Percentiles rank a stretch among this genome's conserved stretches.
These are phyloP conservation scores for Saccharomycopsis hybrid DNA, from an alignment of 1,139 yeast genomes.

Conservation along the genomic window DNA sequence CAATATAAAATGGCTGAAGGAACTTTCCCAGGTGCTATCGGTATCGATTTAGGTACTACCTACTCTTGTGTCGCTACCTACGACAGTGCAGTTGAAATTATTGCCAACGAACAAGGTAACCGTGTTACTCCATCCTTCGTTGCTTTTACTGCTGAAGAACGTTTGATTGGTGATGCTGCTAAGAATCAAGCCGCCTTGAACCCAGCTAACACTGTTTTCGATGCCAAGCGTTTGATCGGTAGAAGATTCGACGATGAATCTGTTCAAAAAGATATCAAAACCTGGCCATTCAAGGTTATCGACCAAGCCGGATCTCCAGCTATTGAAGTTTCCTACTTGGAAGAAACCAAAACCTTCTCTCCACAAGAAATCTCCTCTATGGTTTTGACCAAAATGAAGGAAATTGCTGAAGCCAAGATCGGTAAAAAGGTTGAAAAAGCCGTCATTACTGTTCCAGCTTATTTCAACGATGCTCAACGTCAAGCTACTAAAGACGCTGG, in stretches of 20 bases:
- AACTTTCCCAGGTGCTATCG: conserved; percentile 99
- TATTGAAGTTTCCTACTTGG: conserved; percentile 90
- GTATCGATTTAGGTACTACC: conserved; percentile 99
- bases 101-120: conserved; percentile 99
- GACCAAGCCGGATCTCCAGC: conserved; percentile 83
- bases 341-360: conserved; percentile 88
- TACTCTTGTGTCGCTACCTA: conserved; percentile 97
- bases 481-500: conserved; percentile 99
- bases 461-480: conserved; percentile 96
- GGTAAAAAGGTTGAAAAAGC: conserved; percentile 94
- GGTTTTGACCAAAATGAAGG: conserved; percentile 97
- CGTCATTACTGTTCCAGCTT: conserved; percentile 94
- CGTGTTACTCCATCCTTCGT: conserved; percentile 98
- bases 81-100: conserved; percentile 88
- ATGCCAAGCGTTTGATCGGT: conserved; percentile 97
- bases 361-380: conserved; percentile 97
- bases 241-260: conserved; percentile 86
- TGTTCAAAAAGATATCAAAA: conserved; percentile 92
- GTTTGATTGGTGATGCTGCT: conserved; percentile 99
- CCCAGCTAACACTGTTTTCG: conserved; percentile 95
- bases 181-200: conserved; percentile 98
- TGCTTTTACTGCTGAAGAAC: conserved; percentile 95
- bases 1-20: conserved; percentile 88
- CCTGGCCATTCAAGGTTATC: conserved; percentile 95
- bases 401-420: conserved; percentile 92